Evolutionary conservation across 177 flowering plant species (phyloP).

Genomic region (Vitis hybrid): DNA sequence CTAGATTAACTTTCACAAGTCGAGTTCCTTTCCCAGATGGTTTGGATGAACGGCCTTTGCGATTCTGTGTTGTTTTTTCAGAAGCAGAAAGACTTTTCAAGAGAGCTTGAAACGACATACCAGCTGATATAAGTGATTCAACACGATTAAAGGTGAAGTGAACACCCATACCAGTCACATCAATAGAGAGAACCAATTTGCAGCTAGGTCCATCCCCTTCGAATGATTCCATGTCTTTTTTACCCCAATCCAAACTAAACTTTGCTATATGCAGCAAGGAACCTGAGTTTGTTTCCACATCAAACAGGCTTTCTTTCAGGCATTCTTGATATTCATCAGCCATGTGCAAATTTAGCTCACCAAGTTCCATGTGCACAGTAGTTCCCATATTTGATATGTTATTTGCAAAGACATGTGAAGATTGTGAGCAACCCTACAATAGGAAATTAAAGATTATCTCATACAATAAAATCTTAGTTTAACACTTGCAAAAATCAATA

Average conservation of each 20-base stretch:
- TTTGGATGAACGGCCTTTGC: constrained; percentile 45
- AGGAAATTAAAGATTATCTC: constrained; percentile 12
- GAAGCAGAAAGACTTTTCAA: constrained; percentile 53
- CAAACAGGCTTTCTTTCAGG: constrained; percentile 73
- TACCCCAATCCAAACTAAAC: constrained; percentile 85
- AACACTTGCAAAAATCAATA: neutral
- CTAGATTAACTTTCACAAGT: constrained; percentile 72
- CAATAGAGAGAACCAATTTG: constrained; percentile 71
- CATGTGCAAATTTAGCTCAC: constrained; percentile 84
- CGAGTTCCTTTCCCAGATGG: constrained; percentile 75
- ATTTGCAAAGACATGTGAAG: constrained; percentile 90
- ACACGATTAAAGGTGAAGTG: constrained; percentile 70
- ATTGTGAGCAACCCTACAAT: constrained; percentile 87
- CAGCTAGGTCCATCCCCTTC: constrained; percentile 49
- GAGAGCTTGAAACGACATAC: constrained; percentile 67
- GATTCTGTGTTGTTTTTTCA: constrained; percentile 41
- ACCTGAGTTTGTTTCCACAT: constrained; percentile 82
- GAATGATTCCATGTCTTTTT: constrained; percentile 63
- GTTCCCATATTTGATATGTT: constrained; percentile 73
- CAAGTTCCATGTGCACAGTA: constrained; percentile 82
- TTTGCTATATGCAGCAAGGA: constrained; percentile 81
- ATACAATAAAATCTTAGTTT: constrained; percentile 1
- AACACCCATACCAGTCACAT: constrained; percentile 87
- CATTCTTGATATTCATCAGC: constrained; percentile 91
- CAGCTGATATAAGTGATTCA: constrained; percentile 73